Conservation (phyloP, 768 basidiomycete species). For the Tricholoma sp. region DNA sequence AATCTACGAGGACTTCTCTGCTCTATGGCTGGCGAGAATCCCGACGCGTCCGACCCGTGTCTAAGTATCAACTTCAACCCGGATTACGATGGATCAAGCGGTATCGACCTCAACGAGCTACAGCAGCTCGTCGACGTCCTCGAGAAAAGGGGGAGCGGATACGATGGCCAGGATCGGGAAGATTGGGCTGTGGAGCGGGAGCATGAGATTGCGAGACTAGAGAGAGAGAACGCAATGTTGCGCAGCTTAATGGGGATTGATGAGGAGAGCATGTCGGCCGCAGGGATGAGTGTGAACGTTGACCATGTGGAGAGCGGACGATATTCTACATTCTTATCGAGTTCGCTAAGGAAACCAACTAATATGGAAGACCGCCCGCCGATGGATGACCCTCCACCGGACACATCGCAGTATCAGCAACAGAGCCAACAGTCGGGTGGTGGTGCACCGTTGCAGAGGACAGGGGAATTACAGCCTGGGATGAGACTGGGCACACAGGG, state of each 20-base stretch:
- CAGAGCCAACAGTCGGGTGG: slow-evolving; percentile 19
- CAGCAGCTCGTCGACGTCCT: slow-evolving; percentile 38
- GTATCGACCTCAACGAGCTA: slow-evolving; percentile 35
- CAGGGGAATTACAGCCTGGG: slow-evolving; percentile 47
- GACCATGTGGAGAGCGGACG: slow-evolving; percentile 41
- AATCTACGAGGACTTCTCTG: slow-evolving; percentile 69
- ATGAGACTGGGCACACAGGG: slow-evolving; percentile 41
- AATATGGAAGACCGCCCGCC: slow-evolving; percentile 14
- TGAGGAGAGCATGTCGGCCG: slow-evolving; percentile 42
- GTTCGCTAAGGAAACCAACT: slow-evolving; percentile 24
- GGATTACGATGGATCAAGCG: slow-evolving; percentile 29
- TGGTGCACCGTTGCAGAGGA: slow-evolving; percentile 36
- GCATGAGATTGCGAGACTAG: slow-evolving; percentile 75
- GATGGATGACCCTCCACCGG: slow-evolving; percentile 24
- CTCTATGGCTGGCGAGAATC: slow-evolving; percentile 61
- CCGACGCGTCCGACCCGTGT: slow-evolving; percentile 38
- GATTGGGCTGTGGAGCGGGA: slow-evolving; percentile 93
- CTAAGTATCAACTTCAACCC: slow-evolving; percentile 22
- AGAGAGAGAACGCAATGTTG: slow-evolving; percentile 78
- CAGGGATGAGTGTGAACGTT: slow-evolving; percentile 49
- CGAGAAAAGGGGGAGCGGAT: slow-evolving; percentile 24
- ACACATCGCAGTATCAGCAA: slow-evolving; percentile 25
- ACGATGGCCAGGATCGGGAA: slow-evolving; percentile 34
- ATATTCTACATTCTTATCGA: slow-evolving; percentile 28
- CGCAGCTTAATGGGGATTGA: slow-evolving; percentile 76